Percentiles rank a stretch among this genome's conserved stretches.
These are phyloP conservation scores for Barbatosphaeria neglecta DNA, from an alignment of 495 filamentous ascomycete genomes.

Conservation along the genomic window DNA sequence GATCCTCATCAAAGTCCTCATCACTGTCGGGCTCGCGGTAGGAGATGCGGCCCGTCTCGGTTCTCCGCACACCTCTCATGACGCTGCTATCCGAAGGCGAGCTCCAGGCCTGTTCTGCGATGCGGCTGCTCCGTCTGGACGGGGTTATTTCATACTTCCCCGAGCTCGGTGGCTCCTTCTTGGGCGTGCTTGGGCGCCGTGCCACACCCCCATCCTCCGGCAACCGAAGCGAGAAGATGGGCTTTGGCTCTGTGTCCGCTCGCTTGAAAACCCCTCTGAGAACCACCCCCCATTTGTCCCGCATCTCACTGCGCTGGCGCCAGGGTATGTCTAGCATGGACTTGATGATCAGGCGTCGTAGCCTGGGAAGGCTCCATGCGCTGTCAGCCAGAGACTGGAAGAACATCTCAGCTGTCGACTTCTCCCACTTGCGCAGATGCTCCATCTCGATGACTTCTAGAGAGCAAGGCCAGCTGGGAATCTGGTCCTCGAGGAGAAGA, in stretches of 20 bases:
- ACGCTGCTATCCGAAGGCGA: constrained; percentile 12
- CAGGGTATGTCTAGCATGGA: constrained; percentile 64
- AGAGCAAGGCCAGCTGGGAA: constrained; percentile 63
- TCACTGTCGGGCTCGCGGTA: constrained; percentile 24
- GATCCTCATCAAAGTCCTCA: constrained; percentile 12
- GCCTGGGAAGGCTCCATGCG: constrained; percentile 46
- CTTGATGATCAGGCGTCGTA: constrained; percentile 58
- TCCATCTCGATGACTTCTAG: constrained; percentile 59
- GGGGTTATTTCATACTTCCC: neutral
- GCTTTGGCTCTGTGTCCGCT: constrained; percentile 36
- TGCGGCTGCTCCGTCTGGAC: constrained; percentile 13
- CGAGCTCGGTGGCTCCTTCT: neutral
- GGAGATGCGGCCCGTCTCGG: constrained; percentile 2
- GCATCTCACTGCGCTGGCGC: constrained; percentile 63
- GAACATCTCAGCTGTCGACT: constrained; percentile 53
- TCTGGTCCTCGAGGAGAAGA: constrained; percentile 45
- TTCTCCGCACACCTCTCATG: constrained; percentile 6
- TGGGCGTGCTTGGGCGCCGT: constrained; percentile 1
- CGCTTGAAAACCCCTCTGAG: constrained; percentile 56
- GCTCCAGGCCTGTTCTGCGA: constrained; percentile 6
- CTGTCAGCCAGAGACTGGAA: constrained; percentile 64
- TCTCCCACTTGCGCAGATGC: constrained; percentile 60
- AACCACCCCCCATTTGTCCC: constrained; percentile 57
- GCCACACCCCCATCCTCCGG: constrained; percentile 6
- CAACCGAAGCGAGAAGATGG: constrained; percentile 15